Evolutionary conservation across 1,139 yeast genomes (phyloP).

Genomic region (Nakaseomyces nivariensis): DNA sequence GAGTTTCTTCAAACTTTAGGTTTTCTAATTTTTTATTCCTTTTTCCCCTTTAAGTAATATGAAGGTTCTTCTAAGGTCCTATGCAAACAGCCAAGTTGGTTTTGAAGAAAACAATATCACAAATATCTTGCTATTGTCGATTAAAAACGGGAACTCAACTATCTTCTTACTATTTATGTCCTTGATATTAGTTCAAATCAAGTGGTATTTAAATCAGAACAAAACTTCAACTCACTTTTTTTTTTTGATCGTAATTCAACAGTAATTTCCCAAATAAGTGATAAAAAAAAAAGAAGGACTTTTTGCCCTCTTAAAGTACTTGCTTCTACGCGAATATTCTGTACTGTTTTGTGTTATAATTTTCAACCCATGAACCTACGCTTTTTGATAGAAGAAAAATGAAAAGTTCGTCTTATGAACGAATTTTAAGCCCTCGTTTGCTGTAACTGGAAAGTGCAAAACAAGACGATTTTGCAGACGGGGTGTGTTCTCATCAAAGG

Average conservation of each 20-base stretch:
- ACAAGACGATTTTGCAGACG: neutral
- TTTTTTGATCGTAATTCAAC: neutral
- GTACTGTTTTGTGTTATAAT: neutral
- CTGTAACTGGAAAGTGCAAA: conserved; percentile 3
- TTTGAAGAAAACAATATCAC: too few relatives aligned
- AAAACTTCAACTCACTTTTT: neutral
- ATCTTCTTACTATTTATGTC: neutral
- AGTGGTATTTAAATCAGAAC: neutral
- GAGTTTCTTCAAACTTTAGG: neutral
- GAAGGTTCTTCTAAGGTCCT: neutral
- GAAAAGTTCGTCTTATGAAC: neutral
- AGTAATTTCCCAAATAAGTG: neutral
- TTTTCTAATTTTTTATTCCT: neutral
- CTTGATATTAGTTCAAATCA: neutral
- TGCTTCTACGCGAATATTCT: neutral
- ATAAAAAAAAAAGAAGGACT: neutral
- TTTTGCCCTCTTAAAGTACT: neutral
- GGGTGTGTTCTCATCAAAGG: neutral
- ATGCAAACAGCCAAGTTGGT: neutral
- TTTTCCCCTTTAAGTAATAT: neutral
- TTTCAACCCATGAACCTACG: too few relatives aligned
- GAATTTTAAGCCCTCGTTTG: conserved; percentile 3
- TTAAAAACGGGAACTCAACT: too few relatives aligned
- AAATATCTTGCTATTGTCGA: too few relatives aligned
- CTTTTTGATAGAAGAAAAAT: neutral